Conservation (phyloP, 768 basidiomycete genomes). For the Mycena galericulata region DNA sequence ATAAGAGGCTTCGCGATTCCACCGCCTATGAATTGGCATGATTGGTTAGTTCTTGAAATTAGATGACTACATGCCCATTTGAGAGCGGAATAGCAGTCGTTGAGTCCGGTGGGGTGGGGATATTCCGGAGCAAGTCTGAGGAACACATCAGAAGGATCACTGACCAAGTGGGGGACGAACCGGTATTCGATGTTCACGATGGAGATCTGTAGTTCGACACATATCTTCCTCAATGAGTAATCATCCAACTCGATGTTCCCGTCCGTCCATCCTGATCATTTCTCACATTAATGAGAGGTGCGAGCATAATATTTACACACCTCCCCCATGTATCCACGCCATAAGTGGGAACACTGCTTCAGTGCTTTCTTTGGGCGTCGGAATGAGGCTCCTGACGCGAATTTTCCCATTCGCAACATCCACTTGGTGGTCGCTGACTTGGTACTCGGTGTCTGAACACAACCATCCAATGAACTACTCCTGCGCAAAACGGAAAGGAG, state of each 20-base stretch:
- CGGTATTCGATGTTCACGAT: conserved; percentile 31
- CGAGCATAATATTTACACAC: conserved; percentile 12
- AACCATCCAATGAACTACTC: not conserved
- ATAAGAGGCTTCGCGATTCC: not conserved
- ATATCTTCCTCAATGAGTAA: conserved; percentile 16
- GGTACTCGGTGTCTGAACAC: conserved; percentile 16
- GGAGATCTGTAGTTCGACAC: conserved; percentile 28
- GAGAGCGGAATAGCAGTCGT: conserved; percentile 28
- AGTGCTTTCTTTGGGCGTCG: conserved; percentile 1
- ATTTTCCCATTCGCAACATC: conserved; percentile 22
- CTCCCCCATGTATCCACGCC: no score
- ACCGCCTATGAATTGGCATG: conserved; percentile 16
- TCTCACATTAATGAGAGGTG: not conserved
- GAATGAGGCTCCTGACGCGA: conserved; percentile 20
- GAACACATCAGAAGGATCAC: not conserved
- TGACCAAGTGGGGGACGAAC: not conserved
- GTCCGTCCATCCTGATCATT: conserved; percentile 9
- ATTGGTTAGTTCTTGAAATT: no score
- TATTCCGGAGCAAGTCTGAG: conserved; percentile 26
- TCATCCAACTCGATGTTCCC: conserved; percentile 27
- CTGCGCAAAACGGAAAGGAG: no score
- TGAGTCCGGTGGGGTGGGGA: conserved; percentile 17
- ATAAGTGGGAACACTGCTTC: conserved; percentile 21
- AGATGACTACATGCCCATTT: conserved; percentile 20
- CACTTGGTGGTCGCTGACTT: no score